Evolutionary conservation across 1,284 basidiomycete genomes (phyloP), one percentile per base, ranked within the genome.

Genomic region (Papiliotrema nemorosa): DNA sequence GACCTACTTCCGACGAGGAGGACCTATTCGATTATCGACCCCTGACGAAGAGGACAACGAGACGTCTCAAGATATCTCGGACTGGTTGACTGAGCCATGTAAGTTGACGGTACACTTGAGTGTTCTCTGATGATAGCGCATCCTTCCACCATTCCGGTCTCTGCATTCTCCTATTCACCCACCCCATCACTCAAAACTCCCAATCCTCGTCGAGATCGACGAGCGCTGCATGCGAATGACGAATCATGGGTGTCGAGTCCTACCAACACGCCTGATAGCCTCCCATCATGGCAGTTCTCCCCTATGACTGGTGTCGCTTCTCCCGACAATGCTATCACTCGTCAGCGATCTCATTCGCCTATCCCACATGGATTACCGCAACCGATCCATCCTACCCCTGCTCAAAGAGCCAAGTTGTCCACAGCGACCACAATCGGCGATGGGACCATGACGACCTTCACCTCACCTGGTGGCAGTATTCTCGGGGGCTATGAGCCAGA

Each of bases 401-500:
- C 31, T 12, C 20, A 22, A 16, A 2, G 22, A 29, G 22, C 31
- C 22, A 55, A 54, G 39, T 20, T 51, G 9, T 56, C 52, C 9
- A 9, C 13, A 22, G 34, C 40, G 5, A 37, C 48, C n/a, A 21
- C 38, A 13, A 21, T 21, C 16, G 47, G 38, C 14, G 55, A 54
- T 27, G 37, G 44, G 31, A 57, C 55, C 2, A 55, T 47, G 34
- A 54, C 52, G 38, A 63, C 58, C 9, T 22, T 40, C 13, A 31
- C 43, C 18, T 61, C 63, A 2, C 51, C 54, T n/a, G 52, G 62
- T 3, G 63, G 58, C 2, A 63, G 60, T 16, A 60, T 70, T 41
- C 20, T 70, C 7, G 67, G 49, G 2, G 58, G 46, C 16, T 70
- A 69, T 50, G 60, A 62, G 4, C 64, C 64, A 21, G 58, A 64